Evolutionary conservation across 2,329 filamentous ascomycete species (phyloP).

Genomic region (Fusarium gaditjirri): DNA sequence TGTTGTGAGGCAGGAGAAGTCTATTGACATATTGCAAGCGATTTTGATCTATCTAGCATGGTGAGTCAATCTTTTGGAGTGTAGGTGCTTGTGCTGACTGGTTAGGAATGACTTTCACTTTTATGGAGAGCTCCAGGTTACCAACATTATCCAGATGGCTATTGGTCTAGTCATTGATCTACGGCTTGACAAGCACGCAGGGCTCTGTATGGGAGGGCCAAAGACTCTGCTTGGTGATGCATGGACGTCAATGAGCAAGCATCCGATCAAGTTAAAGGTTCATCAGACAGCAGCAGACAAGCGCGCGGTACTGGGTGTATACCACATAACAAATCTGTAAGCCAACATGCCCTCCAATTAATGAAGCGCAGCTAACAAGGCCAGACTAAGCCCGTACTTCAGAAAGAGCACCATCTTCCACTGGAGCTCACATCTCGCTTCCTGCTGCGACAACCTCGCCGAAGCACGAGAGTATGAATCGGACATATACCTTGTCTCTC

Average conservation of each 20-base stretch:
- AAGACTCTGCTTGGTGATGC: conserved; percentile 50
- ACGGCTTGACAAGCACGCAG: conserved; percentile 48
- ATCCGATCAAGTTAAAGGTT: conserved; percentile 17
- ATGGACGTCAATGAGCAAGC: conserved; percentile 37
- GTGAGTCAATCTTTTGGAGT: conserved; percentile 33
- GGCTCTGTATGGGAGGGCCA: conserved; percentile 36
- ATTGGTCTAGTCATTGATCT: conserved; percentile 53
- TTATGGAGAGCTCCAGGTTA: conserved; percentile 51
- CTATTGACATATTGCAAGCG: conserved; percentile 52
- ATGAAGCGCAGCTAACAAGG: neutral
- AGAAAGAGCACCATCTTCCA: conserved; percentile 47
- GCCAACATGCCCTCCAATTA: neutral
- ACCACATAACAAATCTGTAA: conserved; percentile 51
- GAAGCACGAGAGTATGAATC: conserved; percentile 45
- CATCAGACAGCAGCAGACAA: conserved; percentile 51
- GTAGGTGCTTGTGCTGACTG: neutral
- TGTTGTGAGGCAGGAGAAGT: conserved; percentile 51
- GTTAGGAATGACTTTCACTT: conserved; percentile 54
- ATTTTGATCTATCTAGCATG: conserved; percentile 53
- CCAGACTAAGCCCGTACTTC: conserved; percentile 38
- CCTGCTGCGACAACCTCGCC: conserved; percentile 49
- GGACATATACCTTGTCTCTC: conserved; percentile 47
- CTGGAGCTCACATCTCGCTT: conserved; percentile 48
- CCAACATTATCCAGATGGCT: conserved; percentile 53
- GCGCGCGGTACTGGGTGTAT: conserved; percentile 54